Base-by-base conservation (phyloP, 2,329 filamentous ascomycete genomes). In the Curvularia eragrostidis region DNA sequence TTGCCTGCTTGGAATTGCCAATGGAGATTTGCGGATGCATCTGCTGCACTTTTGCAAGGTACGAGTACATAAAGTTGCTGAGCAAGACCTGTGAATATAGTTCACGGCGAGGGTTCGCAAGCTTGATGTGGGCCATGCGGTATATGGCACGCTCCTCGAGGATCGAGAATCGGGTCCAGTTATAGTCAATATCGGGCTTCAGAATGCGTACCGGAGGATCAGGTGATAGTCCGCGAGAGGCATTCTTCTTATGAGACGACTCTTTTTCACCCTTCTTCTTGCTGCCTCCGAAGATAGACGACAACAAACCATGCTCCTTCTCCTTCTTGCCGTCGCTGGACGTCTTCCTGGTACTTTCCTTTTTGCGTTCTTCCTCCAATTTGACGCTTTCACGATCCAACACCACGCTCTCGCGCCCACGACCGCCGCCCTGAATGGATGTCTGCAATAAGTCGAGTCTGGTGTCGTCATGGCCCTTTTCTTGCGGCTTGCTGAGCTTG, bases 61-160 rank as follows among this genome's bases (percentile, higher is more conserved):
- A 99, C 56, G 93, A 95, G 80, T 99, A 99, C 95, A 99, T 99
- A 78, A 99, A 99, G 77, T 99, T 99, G 79, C 93, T 97, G 66
- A 99, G 85, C 58, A 99, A 83, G 21, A 99, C 95, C 77, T 99
- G 95, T 59, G 94, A 97, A 73, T 96, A 90, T 50, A 99, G 80
- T 39, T 94, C 91, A 54, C 95, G 89, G 43, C 94, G 89, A 36
- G 95, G 95, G 73, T 99, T 98, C n/a, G 95, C 95, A 60, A 99
- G 86, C 78, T 99, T 99, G 79, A 98, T 96, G 75, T 99, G 95
- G 18, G 95, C 95, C 91, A 99, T 97, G 60, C 95, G 88, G 78
- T 99, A 99, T 58, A 99, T 99, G 19, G 95, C 95, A 58, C 95
- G 86, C 80, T 99, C 95, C 77, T 98, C 94, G 53, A 97, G 82